A percentile compares a stretch with the other conserved stretches of the same genome.
Evolutionary conservation across 2,329 filamentous ascomycete species (phyloP).

Genomic region (Pyrenophora seminiperda): DNA sequence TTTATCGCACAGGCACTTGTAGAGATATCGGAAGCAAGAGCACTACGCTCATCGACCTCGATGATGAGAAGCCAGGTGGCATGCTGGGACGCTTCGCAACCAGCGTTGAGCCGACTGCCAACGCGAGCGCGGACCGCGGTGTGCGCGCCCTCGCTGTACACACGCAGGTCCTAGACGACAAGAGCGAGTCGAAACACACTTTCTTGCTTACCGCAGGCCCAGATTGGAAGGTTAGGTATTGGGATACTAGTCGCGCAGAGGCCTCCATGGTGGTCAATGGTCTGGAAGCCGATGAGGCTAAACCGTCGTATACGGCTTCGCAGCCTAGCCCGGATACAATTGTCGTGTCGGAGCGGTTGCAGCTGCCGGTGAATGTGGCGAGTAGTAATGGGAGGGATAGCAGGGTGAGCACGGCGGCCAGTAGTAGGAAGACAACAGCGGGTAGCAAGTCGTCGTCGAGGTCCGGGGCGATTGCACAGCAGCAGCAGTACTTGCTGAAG

Average conservation of each 20-base stretch:
- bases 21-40: constrained; percentile 53
- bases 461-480: constrained; percentile 87
- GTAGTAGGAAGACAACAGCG: constrained; percentile 42
- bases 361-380: constrained; percentile 27
- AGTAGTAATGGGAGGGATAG: constrained; percentile 28
- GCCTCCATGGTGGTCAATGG: constrained; percentile 82
- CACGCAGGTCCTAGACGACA: constrained; percentile 70
- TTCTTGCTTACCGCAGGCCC: constrained; percentile 88
- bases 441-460: constrained; percentile 64
- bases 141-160: constrained; percentile 77
- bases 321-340: constrained; percentile 50
- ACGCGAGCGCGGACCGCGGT: constrained; percentile 64
- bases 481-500: constrained; percentile 84
- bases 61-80: constrained; percentile 82
- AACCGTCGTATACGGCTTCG: constrained; percentile 66
- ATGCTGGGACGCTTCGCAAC: constrained; percentile 87
- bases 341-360: constrained; percentile 47
- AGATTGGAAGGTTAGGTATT: constrained; percentile 90
- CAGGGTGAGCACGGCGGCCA: constrained; percentile 42
- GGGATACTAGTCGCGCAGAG: constrained; percentile 82
- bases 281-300: constrained; percentile 69
- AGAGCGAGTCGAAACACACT: constrained; percentile 72
- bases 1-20: constrained; percentile 69
- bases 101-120: constrained; percentile 60
- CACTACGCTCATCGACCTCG: constrained; percentile 79